Evolutionary conservation across 805 yeast genomes (phyloP).

Genomic region (Candida ponderosae): DNA sequence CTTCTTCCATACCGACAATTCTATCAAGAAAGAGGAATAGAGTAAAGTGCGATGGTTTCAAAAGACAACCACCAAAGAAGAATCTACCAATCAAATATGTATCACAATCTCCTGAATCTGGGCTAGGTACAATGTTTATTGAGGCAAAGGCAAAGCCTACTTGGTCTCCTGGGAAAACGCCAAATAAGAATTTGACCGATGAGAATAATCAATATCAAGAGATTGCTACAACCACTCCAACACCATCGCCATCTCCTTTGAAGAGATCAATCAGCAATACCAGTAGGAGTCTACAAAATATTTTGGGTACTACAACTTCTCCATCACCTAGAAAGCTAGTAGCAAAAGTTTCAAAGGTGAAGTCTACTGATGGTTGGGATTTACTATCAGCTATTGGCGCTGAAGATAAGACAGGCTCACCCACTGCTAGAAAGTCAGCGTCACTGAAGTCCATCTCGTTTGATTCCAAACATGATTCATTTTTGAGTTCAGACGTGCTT

Average conservation of each 20-base stretch:
- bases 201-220: not conserved
- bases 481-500: too few species aligned
- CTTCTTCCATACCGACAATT: not conserved
- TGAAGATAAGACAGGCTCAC: conserved; percentile 5
- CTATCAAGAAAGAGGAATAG: not conserved
- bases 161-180: conserved; percentile 13
- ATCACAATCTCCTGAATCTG: not conserved
- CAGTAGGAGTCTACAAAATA: not conserved
- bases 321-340: not conserved
- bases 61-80: too few species aligned
- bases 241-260: not conserved
- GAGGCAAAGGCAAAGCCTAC: conserved; percentile 17
- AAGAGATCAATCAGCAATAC: not conserved
- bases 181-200: not conserved
- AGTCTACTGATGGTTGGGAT: conserved; percentile 3
- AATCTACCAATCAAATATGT: not conserved
- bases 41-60: not conserved
- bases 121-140: conserved; percentile 10
- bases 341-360: not conserved
- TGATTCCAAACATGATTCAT: too few species aligned
- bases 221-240: not conserved
- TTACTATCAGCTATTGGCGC: conserved; percentile 6
- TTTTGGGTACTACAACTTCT: not conserved
- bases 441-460: not conserved
- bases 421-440: too few species aligned